These are phyloP conservation scores for Pseudonectria buxi DNA, from an alignment of 2,329 filamentous ascomycete genomes.

Conservation along the genomic window DNA sequence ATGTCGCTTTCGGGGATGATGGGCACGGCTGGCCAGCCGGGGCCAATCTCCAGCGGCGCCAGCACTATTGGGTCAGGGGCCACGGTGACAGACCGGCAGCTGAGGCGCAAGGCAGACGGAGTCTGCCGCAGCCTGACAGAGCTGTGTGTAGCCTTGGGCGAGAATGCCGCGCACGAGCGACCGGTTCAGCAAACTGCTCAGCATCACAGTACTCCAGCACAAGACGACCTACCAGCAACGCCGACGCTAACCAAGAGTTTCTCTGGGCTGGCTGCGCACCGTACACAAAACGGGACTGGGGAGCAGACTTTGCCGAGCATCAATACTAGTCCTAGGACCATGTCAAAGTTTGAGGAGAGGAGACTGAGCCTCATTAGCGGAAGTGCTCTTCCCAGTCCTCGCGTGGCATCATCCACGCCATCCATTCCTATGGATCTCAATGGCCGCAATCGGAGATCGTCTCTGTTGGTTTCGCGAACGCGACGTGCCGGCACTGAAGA, in stretches of 20 bases:
- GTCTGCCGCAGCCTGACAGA: slow-evolving; percentile 91
- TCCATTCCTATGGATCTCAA: slow-evolving; percentile 33
- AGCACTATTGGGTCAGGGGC: slow-evolving; percentile 51
- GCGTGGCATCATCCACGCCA: slow-evolving; percentile 32
- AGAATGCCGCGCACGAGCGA: slow-evolving; percentile 41
- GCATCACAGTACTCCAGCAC: slow-evolving; percentile 6
- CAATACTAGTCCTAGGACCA: slow-evolving; percentile 39
- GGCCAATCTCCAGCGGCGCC: slow-evolving; percentile 60
- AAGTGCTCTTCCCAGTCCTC: slow-evolving; percentile 40
- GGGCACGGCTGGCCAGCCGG: slow-evolving; percentile 61
- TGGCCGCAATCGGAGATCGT: slow-evolving; percentile 37
- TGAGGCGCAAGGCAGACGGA: slow-evolving; percentile 84
- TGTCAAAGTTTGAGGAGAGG: slow-evolving; percentile 48
- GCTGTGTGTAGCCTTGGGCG: slow-evolving; percentile 76
- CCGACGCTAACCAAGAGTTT: slow-evolving; percentile 39
- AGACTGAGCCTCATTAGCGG: slow-evolving; percentile 41
- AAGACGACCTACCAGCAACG: slow-evolving; percentile 29
- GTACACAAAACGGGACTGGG: slow-evolving; percentile 34
- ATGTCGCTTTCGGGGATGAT: slow-evolving; percentile 72
- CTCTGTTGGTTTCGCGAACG: slow-evolving; percentile 37
- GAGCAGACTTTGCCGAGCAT: slow-evolving; percentile 34
- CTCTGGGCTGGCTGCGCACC: slow-evolving; percentile 28
- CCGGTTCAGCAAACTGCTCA: slow-evolving; percentile 14
- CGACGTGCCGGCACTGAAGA: slow-evolving; percentile 42
- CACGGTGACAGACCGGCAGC: slow-evolving; percentile 68